A percentile compares a stretch with the other conserved stretches of the same genome.
These are phyloP conservation scores for Colletotrichum falcatum DNA, from an alignment of 2,329 filamentous ascomycete genomes.

Conservation along the genomic window DNA sequence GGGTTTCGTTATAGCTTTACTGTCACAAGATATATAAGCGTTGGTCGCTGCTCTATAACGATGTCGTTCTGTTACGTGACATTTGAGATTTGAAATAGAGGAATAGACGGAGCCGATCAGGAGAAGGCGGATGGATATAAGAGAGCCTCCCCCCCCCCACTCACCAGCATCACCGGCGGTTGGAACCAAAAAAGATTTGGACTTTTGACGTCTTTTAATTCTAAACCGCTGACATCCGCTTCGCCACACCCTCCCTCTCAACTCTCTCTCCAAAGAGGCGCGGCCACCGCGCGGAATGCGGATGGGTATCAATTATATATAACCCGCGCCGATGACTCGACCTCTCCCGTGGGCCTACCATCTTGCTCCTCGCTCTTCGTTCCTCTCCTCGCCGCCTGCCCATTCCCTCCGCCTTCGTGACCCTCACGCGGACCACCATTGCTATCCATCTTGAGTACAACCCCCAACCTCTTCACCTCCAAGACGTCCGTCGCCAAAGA, in stretches of 20 bases:
- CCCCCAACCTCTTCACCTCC: background rate
- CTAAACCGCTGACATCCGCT: background rate
- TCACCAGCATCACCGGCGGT: background rate
- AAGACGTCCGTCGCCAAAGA: background rate
- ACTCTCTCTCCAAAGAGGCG: constrained; percentile 49
- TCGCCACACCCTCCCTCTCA: background rate
- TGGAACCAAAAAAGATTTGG: background rate
- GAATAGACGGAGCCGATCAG: too few species aligned
- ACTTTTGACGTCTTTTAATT: background rate
- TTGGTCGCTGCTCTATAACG: too few species aligned
- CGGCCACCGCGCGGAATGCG: constrained; percentile 61
- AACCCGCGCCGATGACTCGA: background rate
- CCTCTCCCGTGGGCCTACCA: background rate
- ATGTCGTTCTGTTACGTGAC: too few species aligned
- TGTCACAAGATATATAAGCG: too few species aligned
- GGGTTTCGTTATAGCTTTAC: too few species aligned
- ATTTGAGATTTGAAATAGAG: too few species aligned
- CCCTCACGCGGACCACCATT: background rate
- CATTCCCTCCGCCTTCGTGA: background rate
- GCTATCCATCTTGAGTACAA: background rate
- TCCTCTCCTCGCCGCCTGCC: background rate
- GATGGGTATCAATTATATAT: constrained; percentile 37
- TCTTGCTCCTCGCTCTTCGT: background rate
- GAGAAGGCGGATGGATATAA: too few species aligned
- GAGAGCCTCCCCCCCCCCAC: too few species aligned